Base-by-base conservation (phyloP, 2,329 filamentous ascomycete species). In the Parastagonospora nodorum region DNA sequence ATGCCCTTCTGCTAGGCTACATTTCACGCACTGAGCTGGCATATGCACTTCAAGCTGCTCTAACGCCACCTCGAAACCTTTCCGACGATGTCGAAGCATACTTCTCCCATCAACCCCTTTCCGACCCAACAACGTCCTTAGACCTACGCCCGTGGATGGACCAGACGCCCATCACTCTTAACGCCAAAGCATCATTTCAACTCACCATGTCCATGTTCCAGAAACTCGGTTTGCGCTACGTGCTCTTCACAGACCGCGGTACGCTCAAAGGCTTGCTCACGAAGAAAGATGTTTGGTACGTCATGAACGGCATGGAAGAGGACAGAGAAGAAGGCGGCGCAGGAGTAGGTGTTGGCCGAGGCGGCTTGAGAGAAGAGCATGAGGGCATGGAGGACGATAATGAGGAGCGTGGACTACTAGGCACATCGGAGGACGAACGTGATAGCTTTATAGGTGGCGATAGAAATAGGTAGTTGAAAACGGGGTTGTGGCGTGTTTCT, bases 141-240 rank as follows among this genome's bases (percentile, higher is more conserved):
- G 94, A 99, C 74, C 82, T 99, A 9, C 82, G 93, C 7, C 92
- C 92, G 2, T 99, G 94, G 94, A 97, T 99, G 92, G 94, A 99
- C 73, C 93, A 97, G 74, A 99, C 94, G 0, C 94, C 94, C 0
- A 89, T 99, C 40, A 97, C 94, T 0, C 80, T 97, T 14, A 89
- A 91, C 36, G 86, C 85, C 16, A 84, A 86, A 56, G 86, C 87
- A 12, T 88, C 82, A 51, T 85, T 99, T 53, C 87, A 92, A 69
- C 83, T 97, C n/a, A 90, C 90, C 3, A 87, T 95, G 19, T 87
- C 84, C 50, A 95, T 99, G 82, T 97, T 99, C 75, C 92, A 96
- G 77, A 93, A 93, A 70, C 84, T 99, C 8, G 94, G 94, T 15
- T 77, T 99, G 55, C 84, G 93, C 43, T 97, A 97, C 75, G 85